Evolutionary conservation across 306 rosid species (phyloP).

Genomic region (Potentilla sterilis): DNA sequence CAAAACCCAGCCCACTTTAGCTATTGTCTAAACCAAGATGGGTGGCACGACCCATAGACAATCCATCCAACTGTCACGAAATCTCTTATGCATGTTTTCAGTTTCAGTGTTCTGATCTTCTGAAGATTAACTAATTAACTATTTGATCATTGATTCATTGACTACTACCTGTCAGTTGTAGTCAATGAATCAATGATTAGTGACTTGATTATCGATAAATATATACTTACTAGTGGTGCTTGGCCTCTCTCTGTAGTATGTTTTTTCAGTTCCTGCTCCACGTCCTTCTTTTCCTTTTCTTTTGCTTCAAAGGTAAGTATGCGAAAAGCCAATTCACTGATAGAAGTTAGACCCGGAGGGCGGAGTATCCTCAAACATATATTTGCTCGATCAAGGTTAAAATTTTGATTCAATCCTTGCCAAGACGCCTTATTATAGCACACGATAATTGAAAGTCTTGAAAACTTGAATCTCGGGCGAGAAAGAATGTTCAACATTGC

Average conservation of each 20-base stretch:
- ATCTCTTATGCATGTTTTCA: background rate
- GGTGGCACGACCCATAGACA: background rate
- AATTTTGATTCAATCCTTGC: too few species aligned
- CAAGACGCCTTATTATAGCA: too few species aligned
- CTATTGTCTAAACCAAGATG: background rate
- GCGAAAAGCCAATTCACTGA: too few species aligned
- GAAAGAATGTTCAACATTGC: background rate
- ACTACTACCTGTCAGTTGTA: background rate
- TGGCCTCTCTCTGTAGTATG: too few species aligned
- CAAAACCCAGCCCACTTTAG: background rate
- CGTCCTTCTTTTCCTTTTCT: background rate
- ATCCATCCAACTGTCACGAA: conserved; percentile 1
- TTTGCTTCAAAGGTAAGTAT: background rate
- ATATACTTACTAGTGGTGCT: too few species aligned
- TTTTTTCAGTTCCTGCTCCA: too few species aligned
- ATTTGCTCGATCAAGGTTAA: too few species aligned
- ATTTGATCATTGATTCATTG: background rate
- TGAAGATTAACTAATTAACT: background rate
- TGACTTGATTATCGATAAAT: background rate
- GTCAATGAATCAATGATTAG: too few species aligned
- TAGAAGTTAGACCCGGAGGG: too few species aligned
- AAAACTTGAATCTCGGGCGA: too few species aligned
- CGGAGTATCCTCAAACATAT: too few species aligned
- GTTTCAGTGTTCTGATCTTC: background rate
- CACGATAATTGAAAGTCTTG: too few species aligned